These are phyloP conservation scores for Pichia manshurica DNA, from an alignment of 805 yeast genomes.

Conservation along the genomic window DNA sequence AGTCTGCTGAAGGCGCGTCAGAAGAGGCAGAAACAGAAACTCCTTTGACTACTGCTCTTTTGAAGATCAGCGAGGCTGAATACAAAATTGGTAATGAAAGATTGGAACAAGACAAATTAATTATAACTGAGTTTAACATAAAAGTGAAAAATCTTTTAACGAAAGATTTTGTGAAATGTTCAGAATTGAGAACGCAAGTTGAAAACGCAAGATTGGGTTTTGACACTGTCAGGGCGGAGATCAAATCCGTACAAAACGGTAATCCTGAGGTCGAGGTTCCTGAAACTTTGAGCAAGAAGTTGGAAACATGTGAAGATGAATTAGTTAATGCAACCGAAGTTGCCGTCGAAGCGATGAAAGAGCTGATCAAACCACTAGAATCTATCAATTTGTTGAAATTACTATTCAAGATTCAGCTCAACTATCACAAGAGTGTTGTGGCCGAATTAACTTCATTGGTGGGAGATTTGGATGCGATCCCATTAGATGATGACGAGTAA, in stretches of 20 bases:
- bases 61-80: constrained; percentile 51
- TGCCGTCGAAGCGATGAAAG: constrained; percentile 77
- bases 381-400: constrained; percentile 56
- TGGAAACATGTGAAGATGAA: constrained; percentile 65
- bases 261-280: constrained; percentile 37
- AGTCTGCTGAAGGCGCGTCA: background rate
- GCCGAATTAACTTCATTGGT: constrained; percentile 42
- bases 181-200: constrained; percentile 58
- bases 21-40: constrained; percentile 12
- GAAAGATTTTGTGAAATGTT: constrained; percentile 55
- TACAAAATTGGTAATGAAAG: constrained; percentile 62
- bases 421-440: constrained; percentile 51
- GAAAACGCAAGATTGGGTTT: constrained; percentile 65
- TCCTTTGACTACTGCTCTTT: constrained; percentile 49
- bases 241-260: constrained; percentile 33
- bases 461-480: constrained; percentile 38
- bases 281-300: constrained; percentile 46
- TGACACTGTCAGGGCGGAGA: constrained; percentile 62
- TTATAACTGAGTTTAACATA: constrained; percentile 53
- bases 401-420: constrained; percentile 65
- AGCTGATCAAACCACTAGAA: constrained; percentile 61
- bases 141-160: constrained; percentile 48
- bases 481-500: constrained; percentile 37
- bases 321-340: constrained; percentile 70
- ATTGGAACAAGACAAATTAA: constrained; percentile 60